Conservation (phyloP, 192 early-diverging fungal species). For the Geranomyces variabilis region DNA sequence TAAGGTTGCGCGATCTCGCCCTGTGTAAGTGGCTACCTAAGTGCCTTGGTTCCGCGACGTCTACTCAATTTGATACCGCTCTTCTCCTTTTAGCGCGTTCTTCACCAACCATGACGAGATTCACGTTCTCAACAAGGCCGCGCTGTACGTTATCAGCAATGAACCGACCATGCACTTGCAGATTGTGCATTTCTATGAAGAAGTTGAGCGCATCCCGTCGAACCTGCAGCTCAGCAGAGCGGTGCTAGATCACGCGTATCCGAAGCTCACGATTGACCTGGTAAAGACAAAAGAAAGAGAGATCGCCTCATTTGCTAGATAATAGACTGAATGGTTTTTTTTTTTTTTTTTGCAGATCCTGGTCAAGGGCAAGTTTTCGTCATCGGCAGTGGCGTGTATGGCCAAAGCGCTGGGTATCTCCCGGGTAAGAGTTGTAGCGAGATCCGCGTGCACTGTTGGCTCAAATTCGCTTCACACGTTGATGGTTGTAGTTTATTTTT, state of each 20-base stretch:
- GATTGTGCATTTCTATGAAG: slow-evolving; percentile 56
- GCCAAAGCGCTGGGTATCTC: slow-evolving; percentile 18
- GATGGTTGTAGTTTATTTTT: neutral
- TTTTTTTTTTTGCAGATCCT: slow-evolving; percentile 6
- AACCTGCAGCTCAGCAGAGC: slow-evolving; percentile 57
- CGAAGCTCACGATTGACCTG: slow-evolving; percentile 18
- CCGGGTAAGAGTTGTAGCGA: neutral
- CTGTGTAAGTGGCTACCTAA: slow-evolving; percentile 37
- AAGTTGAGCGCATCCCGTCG: slow-evolving; percentile 44
- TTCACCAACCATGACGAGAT: slow-evolving; percentile 62
- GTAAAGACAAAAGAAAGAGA: too few species aligned
- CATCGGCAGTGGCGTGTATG: slow-evolving; percentile 3
- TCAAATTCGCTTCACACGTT: neutral
- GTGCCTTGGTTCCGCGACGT: neutral
- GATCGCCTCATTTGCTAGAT: too few species aligned
- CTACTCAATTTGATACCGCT: neutral
- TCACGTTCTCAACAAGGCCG: slow-evolving; percentile 60
- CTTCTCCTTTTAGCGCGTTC: slow-evolving; percentile 41
- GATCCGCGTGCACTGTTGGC: too few species aligned
- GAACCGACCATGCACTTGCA: slow-evolving; percentile 52
- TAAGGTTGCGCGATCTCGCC: slow-evolving; percentile 38
- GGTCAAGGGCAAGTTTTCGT: slow-evolving; percentile 5
- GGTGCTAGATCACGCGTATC: slow-evolving; percentile 48
- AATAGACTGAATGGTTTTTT: too few species aligned
- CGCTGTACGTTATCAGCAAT: slow-evolving; percentile 53